Conservation (phyloP, 1,139 yeast species). For the Debaryomyces coudertii region DNA sequence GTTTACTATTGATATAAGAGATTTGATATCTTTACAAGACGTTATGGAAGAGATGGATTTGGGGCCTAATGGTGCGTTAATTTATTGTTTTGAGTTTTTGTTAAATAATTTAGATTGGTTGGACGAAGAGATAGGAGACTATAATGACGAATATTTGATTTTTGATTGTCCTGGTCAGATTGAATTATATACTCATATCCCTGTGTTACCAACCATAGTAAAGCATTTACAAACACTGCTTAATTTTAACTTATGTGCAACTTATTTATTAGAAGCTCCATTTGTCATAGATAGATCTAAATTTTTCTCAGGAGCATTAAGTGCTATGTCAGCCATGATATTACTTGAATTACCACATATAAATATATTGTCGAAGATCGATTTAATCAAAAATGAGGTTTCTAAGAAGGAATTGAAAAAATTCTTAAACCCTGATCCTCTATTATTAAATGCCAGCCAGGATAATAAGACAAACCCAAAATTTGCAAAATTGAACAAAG, state of each 20-base stretch:
- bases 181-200: slow-evolving; percentile 92
- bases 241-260: slow-evolving; percentile 87
- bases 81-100: slow-evolving; percentile 90
- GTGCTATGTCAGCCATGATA: slow-evolving; percentile 99
- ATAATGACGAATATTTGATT: slow-evolving; percentile 87
- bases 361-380: slow-evolving; percentile 83
- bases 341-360: slow-evolving; percentile 92
- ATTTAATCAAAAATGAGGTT: slow-evolving; percentile 75
- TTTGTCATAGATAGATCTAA: slow-evolving; percentile 88
- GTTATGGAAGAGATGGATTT: slow-evolving; percentile 95
- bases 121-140: slow-evolving; percentile 93
- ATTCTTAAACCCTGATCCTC: slow-evolving; percentile 90
- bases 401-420: slow-evolving; percentile 77
- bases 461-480: slow-evolving; percentile 64
- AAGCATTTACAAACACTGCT: slow-evolving; percentile 77
- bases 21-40: slow-evolving; percentile 86
- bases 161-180: slow-evolving; percentile 99
- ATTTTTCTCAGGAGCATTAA: slow-evolving; percentile 91
- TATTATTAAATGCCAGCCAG: slow-evolving; percentile 49
- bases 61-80: slow-evolving; percentile 95
- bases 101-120: slow-evolving; percentile 92
- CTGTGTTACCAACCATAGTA: slow-evolving; percentile 86
- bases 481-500: slow-evolving; percentile 70
- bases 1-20: slow-evolving; percentile 90
- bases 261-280: slow-evolving; percentile 91